phyloP scores from a whole-genome alignment of 1,139 yeast species.

The Suhomyces kunorum region DNA sequence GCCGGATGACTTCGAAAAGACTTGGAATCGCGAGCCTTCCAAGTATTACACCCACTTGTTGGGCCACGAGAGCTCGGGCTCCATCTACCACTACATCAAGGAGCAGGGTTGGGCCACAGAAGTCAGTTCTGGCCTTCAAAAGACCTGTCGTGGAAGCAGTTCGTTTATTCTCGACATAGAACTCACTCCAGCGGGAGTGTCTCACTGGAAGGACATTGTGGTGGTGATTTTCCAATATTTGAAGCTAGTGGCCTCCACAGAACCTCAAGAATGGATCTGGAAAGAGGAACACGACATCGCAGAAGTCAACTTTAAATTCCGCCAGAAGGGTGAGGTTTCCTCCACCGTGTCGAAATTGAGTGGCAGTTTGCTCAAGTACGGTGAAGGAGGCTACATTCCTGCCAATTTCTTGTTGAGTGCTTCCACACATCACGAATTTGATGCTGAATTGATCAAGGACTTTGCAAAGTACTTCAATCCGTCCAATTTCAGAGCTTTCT shows the following conservation, averaged over 20 bases:
- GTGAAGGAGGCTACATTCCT: slow-evolving; percentile 53
- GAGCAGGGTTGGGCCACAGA: slow-evolving; percentile 76
- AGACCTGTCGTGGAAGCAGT: slow-evolving; percentile 69
- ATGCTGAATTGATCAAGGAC: slow-evolving; percentile 53
- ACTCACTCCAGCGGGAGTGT: slow-evolving; percentile 71
- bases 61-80: slow-evolving; percentile 92
- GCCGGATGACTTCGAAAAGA: slow-evolving; percentile 66
- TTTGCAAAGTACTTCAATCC: slow-evolving; percentile 54
- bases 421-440: slow-evolving; percentile 59
- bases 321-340: slow-evolving; percentile 65
- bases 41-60: slow-evolving; percentile 75
- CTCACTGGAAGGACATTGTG: slow-evolving; percentile 61
- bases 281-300: slow-evolving; percentile 51
- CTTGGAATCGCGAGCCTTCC: slow-evolving; percentile 70
- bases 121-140: slow-evolving; percentile 72
- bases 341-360: slow-evolving; percentile 58
- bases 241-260: slow-evolving; percentile 48
- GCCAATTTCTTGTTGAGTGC: slow-evolving; percentile 60
- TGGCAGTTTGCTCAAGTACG: slow-evolving; percentile 41
- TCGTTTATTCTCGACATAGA: slow-evolving; percentile 69
- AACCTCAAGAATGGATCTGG: slow-evolving; percentile 63
- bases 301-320: slow-evolving; percentile 59
- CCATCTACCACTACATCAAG: slow-evolving; percentile 70
- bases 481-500: slow-evolving; percentile 59
- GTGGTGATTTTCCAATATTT: slow-evolving; percentile 70